Conservation (phyloP, 2,329 filamentous ascomycete species). For the Pyricularia grisea region DNA sequence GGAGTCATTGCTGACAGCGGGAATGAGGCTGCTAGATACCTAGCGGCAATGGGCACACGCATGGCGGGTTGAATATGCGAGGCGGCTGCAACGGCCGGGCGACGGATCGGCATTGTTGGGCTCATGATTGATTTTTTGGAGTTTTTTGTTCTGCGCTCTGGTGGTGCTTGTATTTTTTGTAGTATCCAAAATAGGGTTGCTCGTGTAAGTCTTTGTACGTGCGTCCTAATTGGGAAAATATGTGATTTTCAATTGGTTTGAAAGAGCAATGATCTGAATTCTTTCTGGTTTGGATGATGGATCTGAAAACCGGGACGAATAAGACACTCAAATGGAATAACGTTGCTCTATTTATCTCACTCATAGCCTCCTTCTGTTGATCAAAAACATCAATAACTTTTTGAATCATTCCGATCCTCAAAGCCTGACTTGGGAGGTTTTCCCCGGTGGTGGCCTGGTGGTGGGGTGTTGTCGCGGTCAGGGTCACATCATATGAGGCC, state of each 20-base stretch:
- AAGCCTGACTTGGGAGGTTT: neutral
- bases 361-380: neutral
- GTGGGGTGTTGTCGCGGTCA: slow-evolving; percentile 1
- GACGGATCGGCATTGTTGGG: slow-evolving; percentile 1
- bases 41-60: neutral
- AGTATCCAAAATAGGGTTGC: neutral
- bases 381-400: neutral
- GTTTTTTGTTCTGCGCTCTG: neutral
- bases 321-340: neutral
- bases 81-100: neutral
- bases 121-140: neutral
- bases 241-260: neutral
- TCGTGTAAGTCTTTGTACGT: neutral
- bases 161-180: neutral
- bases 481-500: slow-evolving; percentile 2
- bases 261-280: neutral
- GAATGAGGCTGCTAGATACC: neutral
- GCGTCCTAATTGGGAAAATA: neutral
- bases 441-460: neutral
- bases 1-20: neutral
- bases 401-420: neutral
- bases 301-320: neutral
- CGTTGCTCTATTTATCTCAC: neutral
- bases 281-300: neutral
- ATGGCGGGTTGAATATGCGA: neutral